Base-by-base conservation (phyloP, 1,139 yeast species). In the Fermentozyma sake region DNA sequence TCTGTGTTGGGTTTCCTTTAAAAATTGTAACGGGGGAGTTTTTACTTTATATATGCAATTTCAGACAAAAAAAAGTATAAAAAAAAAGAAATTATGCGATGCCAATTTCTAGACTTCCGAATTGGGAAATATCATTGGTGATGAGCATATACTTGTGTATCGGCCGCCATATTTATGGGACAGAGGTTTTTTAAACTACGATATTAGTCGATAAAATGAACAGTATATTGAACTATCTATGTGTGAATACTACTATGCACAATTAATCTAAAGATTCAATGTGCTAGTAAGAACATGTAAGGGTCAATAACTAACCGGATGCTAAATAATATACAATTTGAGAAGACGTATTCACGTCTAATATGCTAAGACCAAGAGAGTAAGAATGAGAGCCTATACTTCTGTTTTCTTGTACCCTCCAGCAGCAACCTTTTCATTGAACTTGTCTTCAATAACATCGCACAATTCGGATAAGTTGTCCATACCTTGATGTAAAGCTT, bases 401-500 rank as follows among this genome's bases (percentile, higher is more conserved):
- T 72, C 79, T 27, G 55, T 67, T 8, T 68, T 66, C 24, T 63
- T 43, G 45, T 60, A 74, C 23, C 66, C 68, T 20, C 72, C 71
- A 19, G 72, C 71, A 33, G 71, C 70, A 29, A 80, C 68, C 44
- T 70, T 68, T 40, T 76, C 79, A 22, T 79, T 69, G 61, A 86
- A 91, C 38, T 72, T 78, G 34, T 74, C 79, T 54, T 87, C 96
- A 25, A 91, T 78, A 38, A 76, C 87, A 28, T 79, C 74, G 57
- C 98, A 91, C 50, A 89, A 60, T 43, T 82, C 93, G 35, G 79
- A 68, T 44, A 91, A 70, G 50, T 89, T 95, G 41, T 82, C 85
- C 35, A 91, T 70, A 14, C 97, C 98, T 55, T 86, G 85, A 48
- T 86, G 91, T 26, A 91, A 71, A 3, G 96, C 98, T 53, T 89